phyloP scores from a whole-genome alignment of 2,329 filamentous ascomycete species.

The Cercospora nicotianae region DNA sequence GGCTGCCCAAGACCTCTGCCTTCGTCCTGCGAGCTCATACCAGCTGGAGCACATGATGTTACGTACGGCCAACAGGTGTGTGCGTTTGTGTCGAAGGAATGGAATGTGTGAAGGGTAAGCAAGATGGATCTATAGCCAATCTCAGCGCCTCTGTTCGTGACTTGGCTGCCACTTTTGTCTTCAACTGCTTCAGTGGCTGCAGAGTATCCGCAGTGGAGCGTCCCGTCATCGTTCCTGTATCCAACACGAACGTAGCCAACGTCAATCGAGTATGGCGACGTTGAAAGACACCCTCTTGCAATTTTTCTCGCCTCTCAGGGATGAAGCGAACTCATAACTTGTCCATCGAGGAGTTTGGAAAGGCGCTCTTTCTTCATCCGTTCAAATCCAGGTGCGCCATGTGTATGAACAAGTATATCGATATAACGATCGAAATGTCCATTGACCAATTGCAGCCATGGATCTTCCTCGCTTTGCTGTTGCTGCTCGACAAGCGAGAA shows the following conservation, averaged over 20 bases:
- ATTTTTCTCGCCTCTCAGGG: neutral
- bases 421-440: neutral
- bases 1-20: neutral
- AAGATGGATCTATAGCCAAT: neutral
- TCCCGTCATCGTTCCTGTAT: neutral
- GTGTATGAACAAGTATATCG: neutral
- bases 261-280: neutral
- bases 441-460: neutral
- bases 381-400: neutral
- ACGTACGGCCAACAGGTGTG: neutral
- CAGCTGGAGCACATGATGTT: neutral
- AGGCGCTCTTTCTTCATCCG: neutral
- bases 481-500: neutral
- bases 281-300: neutral
- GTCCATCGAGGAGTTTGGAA: neutral
- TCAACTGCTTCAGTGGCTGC: neutral
- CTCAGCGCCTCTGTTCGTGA: neutral
- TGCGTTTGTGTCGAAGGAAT: neutral
- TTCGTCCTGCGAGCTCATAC: neutral
- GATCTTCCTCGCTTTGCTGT: neutral
- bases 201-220: neutral
- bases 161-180: neutral
- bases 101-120: neutral
- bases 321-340: neutral
- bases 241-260: neutral